Conservation (phyloP, 192 early-diverging fungal species). For the Chytriomyces sp. region DNA sequence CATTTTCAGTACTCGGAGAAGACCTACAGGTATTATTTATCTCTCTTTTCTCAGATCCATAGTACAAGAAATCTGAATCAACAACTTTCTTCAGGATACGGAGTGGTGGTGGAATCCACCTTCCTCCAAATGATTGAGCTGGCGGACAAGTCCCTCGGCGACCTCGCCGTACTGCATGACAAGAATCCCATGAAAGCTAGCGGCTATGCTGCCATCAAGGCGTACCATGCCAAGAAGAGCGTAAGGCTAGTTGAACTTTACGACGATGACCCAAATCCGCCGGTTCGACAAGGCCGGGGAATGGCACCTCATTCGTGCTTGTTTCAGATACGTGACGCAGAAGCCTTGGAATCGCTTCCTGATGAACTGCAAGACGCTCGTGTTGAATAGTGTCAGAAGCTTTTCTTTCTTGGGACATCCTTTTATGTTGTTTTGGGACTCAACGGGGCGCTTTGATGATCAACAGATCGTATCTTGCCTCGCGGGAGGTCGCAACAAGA, state of each 20-base stretch:
- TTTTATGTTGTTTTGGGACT: background rate
- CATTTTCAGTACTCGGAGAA: constrained; percentile 72
- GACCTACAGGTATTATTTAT: constrained; percentile 54
- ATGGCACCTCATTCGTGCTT: constrained; percentile 83
- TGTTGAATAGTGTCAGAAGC: constrained; percentile 63
- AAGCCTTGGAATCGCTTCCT: constrained; percentile 87
- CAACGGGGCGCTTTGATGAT: background rate
- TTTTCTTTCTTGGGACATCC: background rate
- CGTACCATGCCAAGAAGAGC: constrained; percentile 72
- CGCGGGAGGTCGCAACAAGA: constrained; percentile 87
- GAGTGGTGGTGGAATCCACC: constrained; percentile 75
- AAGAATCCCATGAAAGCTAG: constrained; percentile 88
- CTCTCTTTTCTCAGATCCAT: background rate
- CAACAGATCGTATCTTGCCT: constrained; percentile 74
- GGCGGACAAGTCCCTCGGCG: constrained; percentile 70
- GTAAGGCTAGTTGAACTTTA: constrained; percentile 82
- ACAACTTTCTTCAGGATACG: too few species aligned
- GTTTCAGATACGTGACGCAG: constrained; percentile 85
- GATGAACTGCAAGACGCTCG: constrained; percentile 68
- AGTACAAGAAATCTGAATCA: too few species aligned
- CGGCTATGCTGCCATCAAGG: constrained; percentile 80
- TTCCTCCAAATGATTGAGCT: constrained; percentile 71
- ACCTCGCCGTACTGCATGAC: constrained; percentile 80
- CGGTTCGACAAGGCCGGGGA: constrained; percentile 64
- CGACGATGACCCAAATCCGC: constrained; percentile 73